Percentiles rank a stretch among this genome's conserved stretches.
These are phyloP conservation scores for Globisporangium iwayamae DNA, from an alignment of 352 stramenopile species.

Conservation along the genomic window DNA sequence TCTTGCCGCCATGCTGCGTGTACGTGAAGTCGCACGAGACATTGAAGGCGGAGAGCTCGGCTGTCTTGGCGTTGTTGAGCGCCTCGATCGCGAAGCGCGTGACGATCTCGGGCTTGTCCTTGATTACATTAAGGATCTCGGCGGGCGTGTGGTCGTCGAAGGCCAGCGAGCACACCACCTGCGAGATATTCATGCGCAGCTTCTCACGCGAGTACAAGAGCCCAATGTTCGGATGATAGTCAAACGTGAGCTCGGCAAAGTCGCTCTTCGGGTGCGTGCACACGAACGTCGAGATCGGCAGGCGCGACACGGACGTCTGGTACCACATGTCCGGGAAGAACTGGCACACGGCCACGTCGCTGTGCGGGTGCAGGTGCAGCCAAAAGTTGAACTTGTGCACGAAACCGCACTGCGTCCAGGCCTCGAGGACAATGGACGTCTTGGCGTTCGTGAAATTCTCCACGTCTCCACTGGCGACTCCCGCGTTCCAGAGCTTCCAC, in stretches of 20 bases:
- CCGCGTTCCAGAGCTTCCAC: conserved; percentile 27
- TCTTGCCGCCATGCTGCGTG: conserved; percentile 22
- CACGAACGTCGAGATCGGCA: conserved; percentile 28
- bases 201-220: conserved; percentile 33
- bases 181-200: conserved; percentile 33
- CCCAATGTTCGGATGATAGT: conserved; percentile 48
- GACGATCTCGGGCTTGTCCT: conserved; percentile 39
- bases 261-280: conserved; percentile 57
- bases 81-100: conserved; percentile 55
- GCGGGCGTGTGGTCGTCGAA: conserved; percentile 26
- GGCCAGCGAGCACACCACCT: conserved; percentile 38
- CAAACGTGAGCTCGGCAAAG: conserved; percentile 64
- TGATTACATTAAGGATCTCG: conserved; percentile 32
- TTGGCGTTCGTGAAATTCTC: conserved; percentile 36
- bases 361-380: conserved; percentile 49
- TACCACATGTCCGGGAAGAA: conserved; percentile 71
- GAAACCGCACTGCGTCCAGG: conserved; percentile 56
- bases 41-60: conserved; percentile 35
- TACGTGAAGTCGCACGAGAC: conserved; percentile 60
- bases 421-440: conserved; percentile 51
- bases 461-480: conserved; percentile 13
- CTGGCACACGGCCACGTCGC: conserved; percentile 41
- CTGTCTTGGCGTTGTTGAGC: conserved; percentile 35
- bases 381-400: conserved; percentile 44
- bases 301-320: conserved; percentile 35